Base-by-base conservation (phyloP, 139 green algal species). In the Coelastrella sp. region DNA sequence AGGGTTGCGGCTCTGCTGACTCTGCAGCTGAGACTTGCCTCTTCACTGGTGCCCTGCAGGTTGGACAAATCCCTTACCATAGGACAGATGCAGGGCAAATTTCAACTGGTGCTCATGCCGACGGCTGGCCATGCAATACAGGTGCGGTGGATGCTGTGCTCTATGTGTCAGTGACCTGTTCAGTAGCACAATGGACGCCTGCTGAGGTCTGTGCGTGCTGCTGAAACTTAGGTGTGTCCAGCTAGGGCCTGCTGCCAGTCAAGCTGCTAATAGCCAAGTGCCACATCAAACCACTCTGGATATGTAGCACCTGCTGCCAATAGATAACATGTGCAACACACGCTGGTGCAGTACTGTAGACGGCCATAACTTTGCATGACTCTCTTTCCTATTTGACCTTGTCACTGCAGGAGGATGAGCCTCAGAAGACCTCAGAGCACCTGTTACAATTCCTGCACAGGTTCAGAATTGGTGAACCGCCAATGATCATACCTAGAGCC, bases 81-180 rank as follows among this genome's bases (percentile, higher is more conserved):
- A 16, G 97, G 96, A 2, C 97, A 99, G 94, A 99, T 99, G 98
- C 98, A 99, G 93, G 97, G 98, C 81, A 98, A 97, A 92, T 99
- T 99, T 90, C 98, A 99, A 93, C 93, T 99, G 75, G 93, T 96
- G 64, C 90, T 99, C 58, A 93, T 99, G 86, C 96, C 97, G 6
- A 94, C 94, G 47, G 95, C 97, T n/a, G 98, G 98, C 5, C 97
- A 99, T 89, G 97, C 97, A 13, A 94, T 99, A n/a, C 81, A 88
- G 83, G 83, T 88, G 83, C 2, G 56, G 3, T 5, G 14, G 19
- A 78, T 54, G 73, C 16, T 19, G 16, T 71, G 64, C 64, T 47
- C 32, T 47, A 47, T 47, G 32, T 47, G 32, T 47, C 32, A 47
- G 32, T 47, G 32, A 47, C 32, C 32, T 47, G 32, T 47, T 47